A percentile compares a stretch with the other conserved stretches of the same genome.
These are phyloP conservation scores for Euphorbia tirucalli DNA, from an alignment of 345 rosid genomes.

Conservation along the genomic window DNA sequence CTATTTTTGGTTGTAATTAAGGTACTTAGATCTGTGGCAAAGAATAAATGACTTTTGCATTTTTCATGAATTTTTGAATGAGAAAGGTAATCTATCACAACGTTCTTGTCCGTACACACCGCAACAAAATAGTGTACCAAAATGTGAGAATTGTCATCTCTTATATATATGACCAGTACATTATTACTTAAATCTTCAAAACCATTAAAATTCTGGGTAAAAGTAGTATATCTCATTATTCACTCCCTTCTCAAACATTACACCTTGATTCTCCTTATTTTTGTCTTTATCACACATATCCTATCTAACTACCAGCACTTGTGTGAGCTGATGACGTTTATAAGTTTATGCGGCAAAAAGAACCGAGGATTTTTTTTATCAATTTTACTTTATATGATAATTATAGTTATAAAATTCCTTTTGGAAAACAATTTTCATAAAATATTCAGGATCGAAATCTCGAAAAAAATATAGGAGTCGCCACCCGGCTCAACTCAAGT, in stretches of 20 bases:
- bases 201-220: neutral
- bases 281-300: neutral
- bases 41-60: neutral
- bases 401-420: too few relatives aligned
- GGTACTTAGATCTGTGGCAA: neutral
- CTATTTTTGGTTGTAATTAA: neutral
- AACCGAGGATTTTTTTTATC: too few relatives aligned
- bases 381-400: too few relatives aligned
- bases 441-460: too few relatives aligned
- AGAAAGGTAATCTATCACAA: neutral
- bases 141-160: neutral
- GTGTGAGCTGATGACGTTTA: too few relatives aligned
- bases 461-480: too few relatives aligned
- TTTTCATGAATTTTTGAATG: too few relatives aligned
- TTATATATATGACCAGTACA: neutral
- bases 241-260: neutral
- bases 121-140: neutral
- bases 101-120: neutral
- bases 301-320: too few relatives aligned
- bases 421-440: too few relatives aligned
- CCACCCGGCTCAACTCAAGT: too few relatives aligned
- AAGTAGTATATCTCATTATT: neutral
- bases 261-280: neutral
- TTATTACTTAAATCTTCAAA: neutral
- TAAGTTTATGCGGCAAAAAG: too few relatives aligned